These are phyloP conservation scores for Helicostylum pulchrum DNA, from an alignment of 192 early-diverging fungal genomes.

Conservation along the genomic window DNA sequence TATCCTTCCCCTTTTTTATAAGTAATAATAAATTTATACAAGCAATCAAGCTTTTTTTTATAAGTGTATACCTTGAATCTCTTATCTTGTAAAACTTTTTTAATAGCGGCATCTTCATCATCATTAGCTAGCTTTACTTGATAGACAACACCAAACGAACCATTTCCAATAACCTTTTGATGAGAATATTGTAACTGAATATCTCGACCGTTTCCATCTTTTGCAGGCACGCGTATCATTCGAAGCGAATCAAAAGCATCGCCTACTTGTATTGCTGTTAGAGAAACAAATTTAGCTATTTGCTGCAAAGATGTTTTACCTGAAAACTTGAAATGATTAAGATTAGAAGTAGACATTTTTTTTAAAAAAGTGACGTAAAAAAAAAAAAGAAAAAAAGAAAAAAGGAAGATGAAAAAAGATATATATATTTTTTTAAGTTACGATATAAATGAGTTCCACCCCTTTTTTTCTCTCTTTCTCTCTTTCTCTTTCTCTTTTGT, in stretches of 20 bases:
- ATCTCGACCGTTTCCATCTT: conserved; percentile 84
- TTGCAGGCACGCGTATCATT: conserved; percentile 70
- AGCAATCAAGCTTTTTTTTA: background rate
- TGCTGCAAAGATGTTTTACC: background rate
- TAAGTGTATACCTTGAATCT: conserved; percentile 80
- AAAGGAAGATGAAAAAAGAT: background rate
- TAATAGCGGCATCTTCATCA: conserved; percentile 86
- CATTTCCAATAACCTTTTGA: conserved; percentile 93
- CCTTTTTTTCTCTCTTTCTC: background rate
- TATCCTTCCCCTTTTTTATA: background rate
- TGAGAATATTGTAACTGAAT: conserved; percentile 88
- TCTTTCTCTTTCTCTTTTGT: background rate
- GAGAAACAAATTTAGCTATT: background rate
- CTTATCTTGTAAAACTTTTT: conserved; percentile 98
- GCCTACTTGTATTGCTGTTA: conserved; percentile 2
- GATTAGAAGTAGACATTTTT: background rate
- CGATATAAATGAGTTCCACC: too few species aligned
- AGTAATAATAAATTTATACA: background rate
- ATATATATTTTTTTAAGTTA: too few species aligned
- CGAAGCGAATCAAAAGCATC: conserved; percentile 53
- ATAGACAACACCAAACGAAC: conserved; percentile 97
- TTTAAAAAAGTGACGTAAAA: background rate
- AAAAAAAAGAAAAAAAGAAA: background rate
- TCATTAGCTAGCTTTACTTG: conserved; percentile 84
- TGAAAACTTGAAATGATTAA: conserved; percentile 7